These are phyloP conservation scores for Mycena olivaceomarginata DNA, from an alignment of 768 basidiomycete species.

Conservation along the genomic window DNA sequence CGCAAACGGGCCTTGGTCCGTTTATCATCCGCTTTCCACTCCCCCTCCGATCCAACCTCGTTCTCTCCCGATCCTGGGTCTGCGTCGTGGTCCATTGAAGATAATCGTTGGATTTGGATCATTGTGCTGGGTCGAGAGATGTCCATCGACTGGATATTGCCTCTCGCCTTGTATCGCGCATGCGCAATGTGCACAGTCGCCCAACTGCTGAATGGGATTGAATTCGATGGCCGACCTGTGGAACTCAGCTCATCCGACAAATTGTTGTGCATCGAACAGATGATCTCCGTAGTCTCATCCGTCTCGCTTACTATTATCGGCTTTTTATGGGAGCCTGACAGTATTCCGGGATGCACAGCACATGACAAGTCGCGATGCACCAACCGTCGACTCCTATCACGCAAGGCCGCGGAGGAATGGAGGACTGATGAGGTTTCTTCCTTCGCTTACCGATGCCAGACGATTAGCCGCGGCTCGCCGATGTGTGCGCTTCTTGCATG, in stretches of 20 bases:
- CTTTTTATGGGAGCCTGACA: conserved; percentile 17
- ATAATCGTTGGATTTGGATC: background rate
- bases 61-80: background rate
- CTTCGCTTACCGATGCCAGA: conserved; percentile 3
- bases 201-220: conserved; percentile 2
- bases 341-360: background rate
- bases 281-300: background rate
- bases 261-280: conserved; percentile 10
- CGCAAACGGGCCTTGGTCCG: conserved; percentile 22
- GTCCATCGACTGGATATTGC: conserved; percentile 30
- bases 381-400: background rate
- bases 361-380: background rate
- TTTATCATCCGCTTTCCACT: conserved; percentile 11
- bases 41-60: background rate
- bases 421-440: background rate
- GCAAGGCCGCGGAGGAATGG: conserved; percentile 4
- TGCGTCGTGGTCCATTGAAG: background rate
- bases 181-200: background rate
- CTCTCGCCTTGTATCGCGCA: conserved; percentile 16
- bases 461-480: conserved; percentile 54
- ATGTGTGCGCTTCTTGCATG: conserved; percentile 59
- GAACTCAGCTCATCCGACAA: conserved; percentile 18
- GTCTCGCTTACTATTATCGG: background rate
- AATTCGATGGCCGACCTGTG: background rate
- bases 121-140: conserved; percentile 13